Evolutionary conservation across 2,329 filamentous ascomycete genomes (phyloP).

Genomic region (Arthrobotrys sinensis): DNA sequence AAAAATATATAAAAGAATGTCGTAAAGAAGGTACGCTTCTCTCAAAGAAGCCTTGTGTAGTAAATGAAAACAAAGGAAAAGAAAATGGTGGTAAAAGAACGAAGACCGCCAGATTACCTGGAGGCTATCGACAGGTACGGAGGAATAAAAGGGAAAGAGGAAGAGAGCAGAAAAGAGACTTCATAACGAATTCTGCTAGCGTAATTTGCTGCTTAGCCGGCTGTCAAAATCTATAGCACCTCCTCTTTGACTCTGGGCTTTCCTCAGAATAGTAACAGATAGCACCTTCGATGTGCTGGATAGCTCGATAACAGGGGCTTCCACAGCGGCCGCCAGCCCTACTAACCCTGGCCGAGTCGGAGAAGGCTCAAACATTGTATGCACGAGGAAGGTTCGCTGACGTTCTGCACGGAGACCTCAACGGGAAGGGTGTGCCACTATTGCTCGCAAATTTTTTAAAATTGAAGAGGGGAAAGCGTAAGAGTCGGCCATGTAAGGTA

Average conservation of each 20-base stretch:
- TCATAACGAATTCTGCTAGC: constrained; percentile 17
- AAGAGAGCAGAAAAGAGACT: constrained; percentile 10
- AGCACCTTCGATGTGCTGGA: constrained; percentile 25
- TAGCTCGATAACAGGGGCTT: constrained; percentile 24
- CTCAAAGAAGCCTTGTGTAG: constrained; percentile 45
- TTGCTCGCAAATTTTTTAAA: constrained; percentile 11
- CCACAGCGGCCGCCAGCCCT: constrained; percentile 1
- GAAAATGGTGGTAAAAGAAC: constrained; percentile 47
- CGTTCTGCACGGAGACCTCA: constrained; percentile 27
- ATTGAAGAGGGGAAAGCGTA: constrained; percentile 18
- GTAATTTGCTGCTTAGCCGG: not conserved
- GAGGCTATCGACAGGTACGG: constrained; percentile 26
- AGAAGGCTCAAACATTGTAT: constrained; percentile 40
- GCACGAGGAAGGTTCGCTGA: constrained; percentile 37
- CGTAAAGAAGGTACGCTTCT: constrained; percentile 47
- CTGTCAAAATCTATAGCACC: constrained; percentile 6
- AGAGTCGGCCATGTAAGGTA: constrained; percentile 21
- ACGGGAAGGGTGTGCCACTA: constrained; percentile 23
- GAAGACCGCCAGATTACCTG: constrained; percentile 32
- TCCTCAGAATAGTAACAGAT: constrained; percentile 57
- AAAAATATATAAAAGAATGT: constrained; percentile 49
- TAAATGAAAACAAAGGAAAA: constrained; percentile 38
- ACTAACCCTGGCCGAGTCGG: constrained; percentile 28
- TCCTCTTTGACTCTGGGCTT: constrained; percentile 23
- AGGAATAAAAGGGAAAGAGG: constrained; percentile 47